Evolutionary conservation across 371 early-diverging fungal species (phyloP), one percentile per base, ranked within the genome.

Genomic region (Mortierella sp.): DNA sequence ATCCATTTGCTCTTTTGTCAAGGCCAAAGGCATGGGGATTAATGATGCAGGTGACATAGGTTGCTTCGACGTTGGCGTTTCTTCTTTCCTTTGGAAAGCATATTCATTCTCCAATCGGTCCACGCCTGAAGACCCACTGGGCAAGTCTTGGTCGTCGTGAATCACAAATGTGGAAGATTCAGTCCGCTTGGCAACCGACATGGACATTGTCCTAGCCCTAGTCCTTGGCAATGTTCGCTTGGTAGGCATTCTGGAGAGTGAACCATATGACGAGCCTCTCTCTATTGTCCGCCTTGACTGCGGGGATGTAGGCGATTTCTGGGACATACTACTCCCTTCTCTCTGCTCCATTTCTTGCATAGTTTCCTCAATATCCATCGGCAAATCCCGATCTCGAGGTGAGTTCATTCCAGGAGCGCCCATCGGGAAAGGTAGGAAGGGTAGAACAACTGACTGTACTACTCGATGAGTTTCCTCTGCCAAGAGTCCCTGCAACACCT

Each of bases 381-480:
- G n/a, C 19, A 35, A 31, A 19, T 22, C 35, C 17, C 49, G 55
- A 19, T 47, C 32, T 23, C n/a, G 22, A n/a, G 53, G 28, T 10
- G 49, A 12, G 28, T 42, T 43, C 13, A 23, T 61, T 10, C 42
- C 35, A 5, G 35, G 6, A 2, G 42, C 40, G 54, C n/a, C 66
- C 29, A 69, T 58, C 6, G 72, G 60, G 13, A 78, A 69, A 1
- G 80, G 80, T 5, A 79, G 26, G 58, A 73, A 79, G 0, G 80
- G 74, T n/a, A 79, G 57, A 29, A 79, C 71, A n/a, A 62, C 66
- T 2, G 74, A 69, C 0, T 73, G 74, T n/a, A 72, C 80, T 13
- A 79, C 70, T 13, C 80, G 69, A 19, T 70, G 61, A 10, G 80
- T 73, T 61, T 79, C 80, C 31, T 73, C 62, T 7, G 80, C 42